These are phyloP conservation scores for Aspergillus pseudoglaucus DNA, from an alignment of 2,329 filamentous ascomycete species.

Conservation along the genomic window DNA sequence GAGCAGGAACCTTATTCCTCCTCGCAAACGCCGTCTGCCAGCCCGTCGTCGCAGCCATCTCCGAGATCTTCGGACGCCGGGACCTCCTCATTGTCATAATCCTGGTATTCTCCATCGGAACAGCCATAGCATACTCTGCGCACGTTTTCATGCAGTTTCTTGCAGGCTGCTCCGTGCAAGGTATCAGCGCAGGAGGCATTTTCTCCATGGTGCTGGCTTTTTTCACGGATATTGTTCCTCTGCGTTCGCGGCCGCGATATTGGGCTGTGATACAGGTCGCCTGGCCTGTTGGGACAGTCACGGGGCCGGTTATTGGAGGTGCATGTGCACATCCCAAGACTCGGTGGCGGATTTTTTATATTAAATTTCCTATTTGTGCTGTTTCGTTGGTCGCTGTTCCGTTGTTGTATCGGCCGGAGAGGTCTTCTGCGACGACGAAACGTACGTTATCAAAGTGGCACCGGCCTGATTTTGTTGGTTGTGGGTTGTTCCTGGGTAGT, in stretches of 20 bases:
- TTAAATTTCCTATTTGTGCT: constrained; percentile 31
- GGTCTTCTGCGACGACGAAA: constrained; percentile 27
- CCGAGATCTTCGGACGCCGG: constrained; percentile 44
- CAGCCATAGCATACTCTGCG: constrained; percentile 37
- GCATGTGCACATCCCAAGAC: constrained; percentile 34
- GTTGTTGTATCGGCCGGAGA: constrained; percentile 49
- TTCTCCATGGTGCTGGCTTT: constrained; percentile 40
- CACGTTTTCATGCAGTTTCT: constrained; percentile 42
- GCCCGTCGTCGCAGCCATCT: constrained; percentile 43
- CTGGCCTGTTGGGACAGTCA: constrained; percentile 36
- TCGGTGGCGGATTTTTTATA: constrained; percentile 35
- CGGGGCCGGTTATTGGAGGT: constrained; percentile 38
- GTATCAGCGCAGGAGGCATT: constrained; percentile 41
- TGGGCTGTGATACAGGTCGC: constrained; percentile 35
- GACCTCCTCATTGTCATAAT: constrained; percentile 35
- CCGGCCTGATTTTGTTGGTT: constrained; percentile 59
- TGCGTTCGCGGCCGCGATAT: constrained; percentile 34
- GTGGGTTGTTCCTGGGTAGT: constrained; percentile 54
- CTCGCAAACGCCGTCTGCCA: constrained; percentile 42
- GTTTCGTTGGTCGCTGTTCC: constrained; percentile 35
- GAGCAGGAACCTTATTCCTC: constrained; percentile 47
- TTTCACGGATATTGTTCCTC: constrained; percentile 40
- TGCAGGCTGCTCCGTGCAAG: constrained; percentile 39
- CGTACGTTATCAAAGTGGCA: constrained; percentile 43
- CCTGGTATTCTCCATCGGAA: constrained; percentile 40